phyloP scores from a whole-genome alignment of 2,329 filamentous ascomycete species.

The Curvularia spicifera region DNA sequence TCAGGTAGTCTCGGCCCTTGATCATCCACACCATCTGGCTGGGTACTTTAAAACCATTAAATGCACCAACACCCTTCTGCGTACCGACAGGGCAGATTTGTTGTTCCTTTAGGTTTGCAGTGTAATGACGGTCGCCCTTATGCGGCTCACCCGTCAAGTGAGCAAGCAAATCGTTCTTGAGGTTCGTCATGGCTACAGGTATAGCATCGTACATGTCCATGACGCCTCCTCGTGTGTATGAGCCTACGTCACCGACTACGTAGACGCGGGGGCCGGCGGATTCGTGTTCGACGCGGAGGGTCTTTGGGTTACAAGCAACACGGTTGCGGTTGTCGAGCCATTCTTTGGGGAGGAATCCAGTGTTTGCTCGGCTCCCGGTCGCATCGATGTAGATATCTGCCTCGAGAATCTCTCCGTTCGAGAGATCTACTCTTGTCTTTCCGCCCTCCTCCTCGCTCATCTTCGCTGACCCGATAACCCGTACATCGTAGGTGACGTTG shows the following conservation, averaged over 20 bases:
- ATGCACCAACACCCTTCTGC: constrained; percentile 48
- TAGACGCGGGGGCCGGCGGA: constrained; percentile 55
- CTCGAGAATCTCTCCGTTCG: constrained; percentile 56
- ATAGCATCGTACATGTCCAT: constrained; percentile 53
- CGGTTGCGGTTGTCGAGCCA: constrained; percentile 58
- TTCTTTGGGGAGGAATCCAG: constrained; percentile 58
- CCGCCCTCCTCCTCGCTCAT: constrained; percentile 43
- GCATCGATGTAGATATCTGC: constrained; percentile 63
- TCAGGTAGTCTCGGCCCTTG: constrained; percentile 54
- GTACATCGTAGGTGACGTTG: constrained; percentile 52
- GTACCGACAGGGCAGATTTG: constrained; percentile 48
- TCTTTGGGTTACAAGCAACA: constrained; percentile 57
- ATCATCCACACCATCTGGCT: constrained; percentile 52
- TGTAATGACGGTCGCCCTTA: constrained; percentile 42
- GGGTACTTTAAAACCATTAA: constrained; percentile 48
- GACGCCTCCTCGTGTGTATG: constrained; percentile 54
- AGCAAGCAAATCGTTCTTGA: constrained; percentile 55
- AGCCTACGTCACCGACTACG: constrained; percentile 57
- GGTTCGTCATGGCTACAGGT: constrained; percentile 54
- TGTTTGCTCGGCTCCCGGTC: constrained; percentile 61
- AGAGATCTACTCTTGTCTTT: constrained; percentile 52
- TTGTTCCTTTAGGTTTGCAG: constrained; percentile 41
- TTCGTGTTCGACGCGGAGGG: constrained; percentile 55
- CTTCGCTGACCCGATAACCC: constrained; percentile 40
- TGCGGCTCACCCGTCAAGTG: constrained; percentile 35